Percentiles rank a stretch among this genome's conserved stretches.
These are phyloP conservation scores for Apiotrichum sp. DNA, from an alignment of 1,284 basidiomycete genomes.

Conservation along the genomic window DNA sequence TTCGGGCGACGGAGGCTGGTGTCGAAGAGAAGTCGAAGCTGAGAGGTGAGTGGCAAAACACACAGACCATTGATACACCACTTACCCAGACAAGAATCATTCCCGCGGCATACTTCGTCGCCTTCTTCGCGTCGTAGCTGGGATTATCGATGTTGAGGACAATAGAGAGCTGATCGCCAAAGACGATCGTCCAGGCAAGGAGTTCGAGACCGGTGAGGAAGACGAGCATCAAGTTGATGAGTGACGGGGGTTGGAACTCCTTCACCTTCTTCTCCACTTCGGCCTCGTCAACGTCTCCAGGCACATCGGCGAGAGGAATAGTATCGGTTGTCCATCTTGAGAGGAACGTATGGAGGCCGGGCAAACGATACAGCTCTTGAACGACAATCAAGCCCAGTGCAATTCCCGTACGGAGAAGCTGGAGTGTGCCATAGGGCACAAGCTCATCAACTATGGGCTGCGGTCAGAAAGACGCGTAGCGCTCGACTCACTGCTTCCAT, in stretches of 20 bases:
- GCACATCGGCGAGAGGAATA: conserved; percentile 4
- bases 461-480: no score
- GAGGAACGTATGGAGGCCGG: not conserved
- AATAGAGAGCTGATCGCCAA: conserved; percentile 22
- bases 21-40: conserved; percentile 1
- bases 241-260: conserved; percentile 4
- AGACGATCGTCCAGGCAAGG: conserved; percentile 30
- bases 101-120: conserved; percentile 16
- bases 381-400: not conserved
- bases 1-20: conserved; percentile 17
- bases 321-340: conserved; percentile 12
- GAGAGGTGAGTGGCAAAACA: not conserved
- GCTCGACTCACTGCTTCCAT: no score
- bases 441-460: not conserved
- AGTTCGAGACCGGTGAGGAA: conserved; percentile 21
- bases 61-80: not conserved
- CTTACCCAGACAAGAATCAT: conserved; percentile 43
- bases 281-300: conserved; percentile 1
- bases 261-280: conserved; percentile 1
- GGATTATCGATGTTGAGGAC: conserved; percentile 5
- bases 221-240: conserved; percentile 19
- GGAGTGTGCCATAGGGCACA: not conserved
- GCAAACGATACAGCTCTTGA: not conserved
- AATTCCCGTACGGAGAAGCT: not conserved
- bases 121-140: not conserved